Evolutionary conservation across 805 yeast species (phyloP).

Genomic region (Scheffersomyces spartinae): DNA sequence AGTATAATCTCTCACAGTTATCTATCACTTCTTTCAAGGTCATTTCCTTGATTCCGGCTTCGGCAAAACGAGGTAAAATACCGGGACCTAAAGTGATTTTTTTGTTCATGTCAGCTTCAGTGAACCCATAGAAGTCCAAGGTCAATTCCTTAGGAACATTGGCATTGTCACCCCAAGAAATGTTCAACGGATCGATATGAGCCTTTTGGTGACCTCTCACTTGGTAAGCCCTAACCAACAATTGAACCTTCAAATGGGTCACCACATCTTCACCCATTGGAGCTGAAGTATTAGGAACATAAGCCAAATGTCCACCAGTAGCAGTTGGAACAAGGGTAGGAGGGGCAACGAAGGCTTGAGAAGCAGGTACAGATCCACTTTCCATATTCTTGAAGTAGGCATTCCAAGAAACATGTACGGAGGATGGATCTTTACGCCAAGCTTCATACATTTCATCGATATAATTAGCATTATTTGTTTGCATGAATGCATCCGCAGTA

Average conservation of each 20-base stretch:
- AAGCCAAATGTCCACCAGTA: constrained; percentile 61
- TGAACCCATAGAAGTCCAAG: constrained; percentile 83
- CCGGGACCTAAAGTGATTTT: constrained; percentile 94
- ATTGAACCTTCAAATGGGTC: constrained; percentile 88
- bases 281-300: constrained; percentile 40
- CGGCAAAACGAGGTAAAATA: constrained; percentile 83
- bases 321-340: constrained; percentile 82
- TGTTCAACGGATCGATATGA: constrained; percentile 87
- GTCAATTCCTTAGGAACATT: constrained; percentile 76
- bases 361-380: constrained; percentile 53
- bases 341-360: constrained; percentile 79
- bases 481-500: constrained; percentile 62
- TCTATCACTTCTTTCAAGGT: constrained; percentile 69
- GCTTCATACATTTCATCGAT: constrained; percentile 97
- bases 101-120: constrained; percentile 73
- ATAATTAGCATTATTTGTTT: constrained; percentile 77
- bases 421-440: constrained; percentile 81
- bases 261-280: constrained; percentile 53
- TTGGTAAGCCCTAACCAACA: constrained; percentile 95
- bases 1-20: constrained; percentile 74
- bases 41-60: constrained; percentile 49
- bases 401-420: constrained; percentile 95
- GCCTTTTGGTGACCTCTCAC: constrained; percentile 98
- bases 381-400: constrained; percentile 91
- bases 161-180: constrained; percentile 65